Conservation (phyloP, 2,329 filamentous ascomycete species). For the Penicillium verrucosum region DNA sequence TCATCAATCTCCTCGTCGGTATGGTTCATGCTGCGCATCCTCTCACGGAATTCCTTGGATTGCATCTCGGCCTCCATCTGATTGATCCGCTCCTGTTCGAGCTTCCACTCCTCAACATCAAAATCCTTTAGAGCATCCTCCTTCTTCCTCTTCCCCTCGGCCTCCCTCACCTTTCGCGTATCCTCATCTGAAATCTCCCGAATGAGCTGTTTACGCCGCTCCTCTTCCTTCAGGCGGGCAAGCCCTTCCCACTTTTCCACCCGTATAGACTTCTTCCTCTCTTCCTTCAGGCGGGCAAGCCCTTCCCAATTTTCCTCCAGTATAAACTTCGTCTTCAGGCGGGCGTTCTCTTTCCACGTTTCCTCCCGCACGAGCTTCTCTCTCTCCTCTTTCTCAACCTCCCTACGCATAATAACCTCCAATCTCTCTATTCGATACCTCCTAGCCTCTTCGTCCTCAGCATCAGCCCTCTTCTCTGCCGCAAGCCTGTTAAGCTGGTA, state of each 20-base stretch:
- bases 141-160: slow-evolving; percentile 31
- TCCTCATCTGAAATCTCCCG: no score
- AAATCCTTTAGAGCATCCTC: slow-evolving; percentile 38
- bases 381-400: slow-evolving; percentile 31
- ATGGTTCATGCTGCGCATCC: slow-evolving; percentile 40
- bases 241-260: slow-evolving; percentile 14
- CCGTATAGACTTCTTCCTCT: no score
- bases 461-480: slow-evolving; percentile 33
- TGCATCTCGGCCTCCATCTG: slow-evolving; percentile 34
- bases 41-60: slow-evolving; percentile 33
- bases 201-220: no score
- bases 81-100: slow-evolving; percentile 29
- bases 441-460: slow-evolving; percentile 33
- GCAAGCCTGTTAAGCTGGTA: slow-evolving; percentile 22
- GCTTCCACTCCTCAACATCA: slow-evolving; percentile 40
- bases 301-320: no score
- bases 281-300: no score
- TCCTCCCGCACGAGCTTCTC: slow-evolving; percentile 19
- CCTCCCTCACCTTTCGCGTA: no score
- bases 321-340: no score
- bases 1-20: slow-evolving; percentile 43
- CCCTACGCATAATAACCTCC: slow-evolving; percentile 18
- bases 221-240: slow-evolving; percentile 31
- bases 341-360: no score
- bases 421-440: slow-evolving; percentile 30